These are phyloP conservation scores for Colletotrichum magnum DNA, from an alignment of 2,329 filamentous ascomycete genomes.

Conservation along the genomic window DNA sequence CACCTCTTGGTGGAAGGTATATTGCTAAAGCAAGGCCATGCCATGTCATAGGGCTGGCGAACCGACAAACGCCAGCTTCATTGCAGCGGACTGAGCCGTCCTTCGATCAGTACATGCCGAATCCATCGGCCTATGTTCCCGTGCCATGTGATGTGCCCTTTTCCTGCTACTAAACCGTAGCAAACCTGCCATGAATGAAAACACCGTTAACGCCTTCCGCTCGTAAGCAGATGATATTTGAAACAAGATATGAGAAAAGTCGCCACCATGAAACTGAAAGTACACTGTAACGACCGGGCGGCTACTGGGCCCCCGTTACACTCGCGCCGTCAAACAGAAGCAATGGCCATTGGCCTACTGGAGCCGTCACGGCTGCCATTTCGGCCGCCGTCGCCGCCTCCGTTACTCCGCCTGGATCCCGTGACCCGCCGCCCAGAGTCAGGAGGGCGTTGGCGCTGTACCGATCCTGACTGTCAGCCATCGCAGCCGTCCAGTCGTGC, in stretches of 20 bases:
- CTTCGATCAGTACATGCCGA: not conserved
- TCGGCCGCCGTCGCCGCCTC: conserved; percentile 38
- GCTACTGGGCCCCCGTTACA: conserved; percentile 21
- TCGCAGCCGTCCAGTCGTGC: conserved; percentile 69
- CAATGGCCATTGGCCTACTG: conserved; percentile 36
- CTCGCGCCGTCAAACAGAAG: conserved; percentile 31
- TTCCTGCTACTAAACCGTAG: conserved; percentile 6
- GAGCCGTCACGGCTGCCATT: conserved; percentile 22
- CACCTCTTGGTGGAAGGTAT: conserved; percentile 21
- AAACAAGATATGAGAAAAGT: not conserved
- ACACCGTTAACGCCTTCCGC: conserved; percentile 24
- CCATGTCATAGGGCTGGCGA: not conserved
- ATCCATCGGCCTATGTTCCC: conserved; percentile 8
- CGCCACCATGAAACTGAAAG: no score
- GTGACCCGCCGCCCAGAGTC: conserved; percentile 55
- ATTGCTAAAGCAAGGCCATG: conserved; percentile 15
- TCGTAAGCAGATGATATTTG: not conserved
- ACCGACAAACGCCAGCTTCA: conserved; percentile 27
- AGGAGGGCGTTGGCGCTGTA: conserved; percentile 65
- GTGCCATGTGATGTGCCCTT: not conserved
- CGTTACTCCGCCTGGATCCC: conserved; percentile 30
- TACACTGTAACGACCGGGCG: not conserved
- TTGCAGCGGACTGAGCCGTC: conserved; percentile 4
- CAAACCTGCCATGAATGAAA: not conserved
- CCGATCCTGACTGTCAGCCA: conserved; percentile 64